Evolutionary conservation across 1,139 yeast genomes (phyloP), one percentile per base, ranked within the genome.

Genomic region (Blastobotrys proliferans): DNA sequence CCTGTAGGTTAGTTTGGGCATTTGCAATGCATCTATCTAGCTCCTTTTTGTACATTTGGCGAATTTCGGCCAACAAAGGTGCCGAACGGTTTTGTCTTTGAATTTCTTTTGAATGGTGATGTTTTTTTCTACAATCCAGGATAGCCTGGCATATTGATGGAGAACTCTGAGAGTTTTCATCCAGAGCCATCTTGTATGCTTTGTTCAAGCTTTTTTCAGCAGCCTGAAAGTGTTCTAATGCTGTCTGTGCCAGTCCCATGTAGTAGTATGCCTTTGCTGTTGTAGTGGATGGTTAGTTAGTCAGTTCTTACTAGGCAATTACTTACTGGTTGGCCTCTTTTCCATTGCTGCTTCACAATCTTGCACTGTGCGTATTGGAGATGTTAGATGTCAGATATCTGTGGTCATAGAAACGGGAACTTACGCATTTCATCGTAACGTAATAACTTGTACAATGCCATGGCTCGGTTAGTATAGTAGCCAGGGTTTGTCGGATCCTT

Each of bases 321-420:
- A 43, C 55, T 37, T 41, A 46, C 50, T 44, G n/a, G 54, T 48
- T 5, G 51, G 45, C 32, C 63, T 63, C n/a, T 62, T 43, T 18
- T 58, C 60, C 20, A 68, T 38, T 2, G 72, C 68, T 21, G 47
- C 46, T n/a, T 55, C 50, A 40, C 68, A 61, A 47, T 69, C 73
- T 2, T 49, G 55, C 10, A 55, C 51, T 33, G n/a, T 13, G 19
- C 6, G 43, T 28, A 9, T 9, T 9, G n/a, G n/a, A n/a, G n/a
- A n/a, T 13, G 22, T 31, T 29, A 9, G 20, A 10, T 18, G 24
- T 28, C 13, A 8, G 31, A 28, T 13, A 9, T 13, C 13, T 9
- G 14, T 13, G 8, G 13, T 8, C 8, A 16, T 26, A n/a, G n/a
- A n/a, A n/a, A n/a, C 16, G n/a, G 10, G 14, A 5, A 14, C 52